Base-by-base conservation (phyloP, 1,139 yeast genomes). In the Yarrowia galli region DNA sequence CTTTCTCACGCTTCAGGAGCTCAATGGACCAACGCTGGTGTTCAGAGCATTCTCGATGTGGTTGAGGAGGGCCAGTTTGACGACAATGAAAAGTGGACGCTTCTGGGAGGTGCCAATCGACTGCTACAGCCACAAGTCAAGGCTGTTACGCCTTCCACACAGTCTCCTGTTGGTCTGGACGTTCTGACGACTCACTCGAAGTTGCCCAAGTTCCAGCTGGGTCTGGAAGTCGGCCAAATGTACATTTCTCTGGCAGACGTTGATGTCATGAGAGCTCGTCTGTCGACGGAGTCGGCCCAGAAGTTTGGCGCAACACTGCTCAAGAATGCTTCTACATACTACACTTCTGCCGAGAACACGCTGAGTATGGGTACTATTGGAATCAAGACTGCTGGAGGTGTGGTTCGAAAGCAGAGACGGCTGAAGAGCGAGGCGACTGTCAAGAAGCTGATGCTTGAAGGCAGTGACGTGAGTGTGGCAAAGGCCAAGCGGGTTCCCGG, bases 401-500 rank as follows among this genome's bases (percentile, higher is more conserved):
- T 46, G 6, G 56, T 46, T 25, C 9, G 56, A 18, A 61, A 61
- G 22, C 66, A 36, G 56, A 7, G 56, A n/a, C 36, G 66, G 16
- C n/a, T 61, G 38, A 46, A 23, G 18, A 48, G 54, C 6, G 66
- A 61, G 23, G 66, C 56, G 15, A 36, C 45, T 2, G 46, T 61
- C 9, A 46, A 61, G 23, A 35, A 23, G 45, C 23, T 61, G 56
- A 35, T 61, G 54, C 15, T 61, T 56, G 45, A 36, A 10, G 56
- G 58, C 2, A 35, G 15, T 15, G 58, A 51, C 8, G 38, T 12
- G 45, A 46, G 42, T 38, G 45, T 22, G 13, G 25, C 9, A 1
- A 46, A 46, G 22, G 51, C 51, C 8, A 58, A 20, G 38, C n/a
- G 56, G 38, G 56, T 61, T 9, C 66, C 66, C n/a, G 66, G 66